A percentile compares a stretch with the other conserved stretches of the same genome.
Conservation (phyloP, 2,329 filamentous ascomycete species). For the Colletotrichum sp. region DNA sequence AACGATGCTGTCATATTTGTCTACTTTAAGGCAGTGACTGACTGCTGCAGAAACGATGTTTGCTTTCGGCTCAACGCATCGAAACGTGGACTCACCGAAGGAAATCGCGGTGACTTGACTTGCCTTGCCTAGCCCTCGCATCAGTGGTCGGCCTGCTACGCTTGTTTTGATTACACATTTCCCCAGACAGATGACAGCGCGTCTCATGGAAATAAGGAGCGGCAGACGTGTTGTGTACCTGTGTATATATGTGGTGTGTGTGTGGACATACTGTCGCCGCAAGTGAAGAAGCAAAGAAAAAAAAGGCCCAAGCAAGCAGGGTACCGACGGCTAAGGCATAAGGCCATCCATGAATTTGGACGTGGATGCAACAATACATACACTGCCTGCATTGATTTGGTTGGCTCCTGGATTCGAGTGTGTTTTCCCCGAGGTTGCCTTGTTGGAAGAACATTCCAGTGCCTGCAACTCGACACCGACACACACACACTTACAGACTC, state of each 20-base stretch:
- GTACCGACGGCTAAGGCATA: not conserved
- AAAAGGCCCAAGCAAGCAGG: not conserved
- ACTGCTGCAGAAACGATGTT: not conserved
- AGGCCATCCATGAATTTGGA: not conserved
- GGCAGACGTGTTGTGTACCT: not conserved
- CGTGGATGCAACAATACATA: not conserved
- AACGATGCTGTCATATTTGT: not conserved
- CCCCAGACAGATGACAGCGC: not conserved
- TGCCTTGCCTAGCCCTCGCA: not conserved
- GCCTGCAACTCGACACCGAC: not conserved
- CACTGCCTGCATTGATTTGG: not conserved
- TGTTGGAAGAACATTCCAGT: not conserved
- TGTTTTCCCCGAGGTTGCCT: not conserved
- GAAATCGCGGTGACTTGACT: not conserved
- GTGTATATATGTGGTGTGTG: not conserved
- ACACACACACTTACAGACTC: not conserved
- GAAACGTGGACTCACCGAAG: not conserved
- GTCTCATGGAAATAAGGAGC: conserved; percentile 2
- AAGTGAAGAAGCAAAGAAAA: not conserved
- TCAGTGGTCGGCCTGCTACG: not conserved
- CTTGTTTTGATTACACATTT: conserved; percentile 1
- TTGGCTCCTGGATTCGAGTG: not conserved
- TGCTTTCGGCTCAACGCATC: not conserved
- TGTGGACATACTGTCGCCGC: conserved; percentile 1
- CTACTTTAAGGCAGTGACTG: not conserved